These are phyloP conservation scores for Podila horticola DNA, from an alignment of 192 early-diverging fungal genomes.

Conservation along the genomic window DNA sequence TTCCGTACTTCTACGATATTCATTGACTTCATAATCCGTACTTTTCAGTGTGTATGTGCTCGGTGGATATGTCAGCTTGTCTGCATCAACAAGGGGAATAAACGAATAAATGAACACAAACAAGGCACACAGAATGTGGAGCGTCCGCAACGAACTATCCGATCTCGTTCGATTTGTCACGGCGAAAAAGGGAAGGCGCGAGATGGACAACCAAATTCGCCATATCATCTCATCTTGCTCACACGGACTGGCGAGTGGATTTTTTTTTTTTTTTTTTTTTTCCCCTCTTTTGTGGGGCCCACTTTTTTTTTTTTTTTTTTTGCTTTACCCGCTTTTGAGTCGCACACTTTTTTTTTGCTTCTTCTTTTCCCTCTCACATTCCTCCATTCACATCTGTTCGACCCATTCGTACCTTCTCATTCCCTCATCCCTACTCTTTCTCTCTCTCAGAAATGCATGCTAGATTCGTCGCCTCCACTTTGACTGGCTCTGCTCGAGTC, in stretches of 20 bases:
- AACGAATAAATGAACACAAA: too few species aligned
- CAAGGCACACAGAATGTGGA: too few species aligned
- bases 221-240: slow-evolving; percentile 7
- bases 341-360: neutral
- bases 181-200: neutral
- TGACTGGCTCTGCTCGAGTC: slow-evolving; percentile 33
- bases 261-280: neutral
- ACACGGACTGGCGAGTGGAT: neutral
- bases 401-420: neutral
- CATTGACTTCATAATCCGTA: too few species aligned
- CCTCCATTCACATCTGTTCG: neutral
- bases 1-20: too few species aligned
- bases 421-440: neutral
- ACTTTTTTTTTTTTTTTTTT: neutral
- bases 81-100: too few species aligned
- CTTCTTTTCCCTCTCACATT: neutral
- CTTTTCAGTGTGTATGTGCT: too few species aligned
- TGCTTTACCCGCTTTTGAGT: slow-evolving; percentile 6
- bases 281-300: neutral
- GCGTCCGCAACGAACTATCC: too few species aligned
- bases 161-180: neutral
- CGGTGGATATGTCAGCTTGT: too few species aligned
- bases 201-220: slow-evolving; percentile 1
- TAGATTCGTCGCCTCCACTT: slow-evolving; percentile 30
- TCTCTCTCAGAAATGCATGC: slow-evolving; percentile 21